Percentiles rank a stretch among this genome's conserved stretches.
phyloP scores from a whole-genome alignment of 2,329 filamentous ascomycete genomes.

The Colletotrichum gigasporum region DNA sequence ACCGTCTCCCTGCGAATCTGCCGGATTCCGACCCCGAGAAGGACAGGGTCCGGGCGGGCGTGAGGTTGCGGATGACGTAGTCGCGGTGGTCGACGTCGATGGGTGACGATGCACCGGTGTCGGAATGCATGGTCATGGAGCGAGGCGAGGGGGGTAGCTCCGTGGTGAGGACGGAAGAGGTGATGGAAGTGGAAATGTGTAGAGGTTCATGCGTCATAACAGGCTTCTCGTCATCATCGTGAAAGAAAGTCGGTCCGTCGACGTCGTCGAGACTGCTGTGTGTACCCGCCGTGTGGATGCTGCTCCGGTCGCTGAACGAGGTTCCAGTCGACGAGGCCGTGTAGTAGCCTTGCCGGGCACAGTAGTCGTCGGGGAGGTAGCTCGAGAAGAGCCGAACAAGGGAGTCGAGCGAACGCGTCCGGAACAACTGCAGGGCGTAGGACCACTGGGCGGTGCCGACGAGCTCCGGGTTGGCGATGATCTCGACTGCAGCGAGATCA shows the following conservation, averaged over 20 bases:
- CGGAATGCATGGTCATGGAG: conserved; percentile 59
- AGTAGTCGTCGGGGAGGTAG: conserved; percentile 63
- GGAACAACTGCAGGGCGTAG: conserved; percentile 66
- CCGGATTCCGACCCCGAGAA: conserved; percentile 62
- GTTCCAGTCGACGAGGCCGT: conserved; percentile 46
- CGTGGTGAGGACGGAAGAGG: conserved; percentile 37
- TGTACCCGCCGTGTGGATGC: conserved; percentile 47
- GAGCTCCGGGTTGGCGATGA: conserved; percentile 67
- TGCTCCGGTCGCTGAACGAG: conserved; percentile 49
- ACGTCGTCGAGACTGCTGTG: conserved; percentile 50
- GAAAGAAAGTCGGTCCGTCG: conserved; percentile 49
- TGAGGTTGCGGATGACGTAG: conserved; percentile 43
- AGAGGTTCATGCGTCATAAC: conserved; percentile 57
- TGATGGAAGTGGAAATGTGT: conserved; percentile 39
- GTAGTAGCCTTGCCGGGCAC: conserved; percentile 48
- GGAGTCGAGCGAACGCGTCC: conserved; percentile 67
- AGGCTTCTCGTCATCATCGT: conserved; percentile 48
- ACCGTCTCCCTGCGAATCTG: conserved; percentile 40
- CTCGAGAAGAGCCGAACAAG: conserved; percentile 69
- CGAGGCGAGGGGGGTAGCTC: conserved; percentile 56
- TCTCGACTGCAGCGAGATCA: conserved; percentile 67
- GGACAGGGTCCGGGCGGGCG: conserved; percentile 59
- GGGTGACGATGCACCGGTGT: conserved; percentile 51
- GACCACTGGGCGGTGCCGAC: conserved; percentile 69
- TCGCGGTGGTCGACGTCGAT: conserved; percentile 44